Base-by-base conservation (phyloP, 2,329 filamentous ascomycete genomes). In the Penicillium thymicola region DNA sequence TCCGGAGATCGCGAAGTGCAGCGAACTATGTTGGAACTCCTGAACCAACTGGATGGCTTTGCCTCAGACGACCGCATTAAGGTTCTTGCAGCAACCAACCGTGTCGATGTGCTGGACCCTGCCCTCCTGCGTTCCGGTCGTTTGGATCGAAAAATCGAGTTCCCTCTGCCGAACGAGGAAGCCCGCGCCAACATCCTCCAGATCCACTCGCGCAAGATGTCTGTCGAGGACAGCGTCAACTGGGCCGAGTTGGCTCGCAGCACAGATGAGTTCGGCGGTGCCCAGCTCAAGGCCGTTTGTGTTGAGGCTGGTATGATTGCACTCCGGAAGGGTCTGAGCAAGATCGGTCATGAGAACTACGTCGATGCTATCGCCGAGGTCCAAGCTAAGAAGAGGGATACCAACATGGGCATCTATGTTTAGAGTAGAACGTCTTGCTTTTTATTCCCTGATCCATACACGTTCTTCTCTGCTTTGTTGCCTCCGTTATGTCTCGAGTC, bases 231-330 rank as follows among this genome's bases (percentile, higher is more conserved):
- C 52, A 87, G 83, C 53, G 89, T 99, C 71, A 99, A 99, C 82
- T 99, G 94, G 92, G 84, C 87, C 58, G 94, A 99, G 76, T 75
- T 99, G 78, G 94, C 94, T 8, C 86, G 94, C 70, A 97, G 92
- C 78, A 99, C 94, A 18, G 94, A 99, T 74, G 94, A 99, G 78
- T 99, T 99, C 74, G 94, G 94, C 58, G 94, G 94, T 73, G 94
- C 94, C 59, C 93, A 96, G 86, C 80, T 99, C 67, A 99, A 99
- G 83, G 94, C 94, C 42, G 94, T 99, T 23, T 99, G 94, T 75
- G 94, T 99, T 27, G 94, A 99, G 80, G 94, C 94, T 50, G 94
- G 94, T 73, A 99, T 99, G 94, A 99, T 99, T 78, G 94, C 94
- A 28, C 81, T 99, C 71, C 85, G 94, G 66, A 91, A 88, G 75